Evolutionary conservation across 192 early-diverging fungal species (phyloP), one percentile per base, ranked within the genome.

Genomic region (Umbelopsis vinacea): DNA sequence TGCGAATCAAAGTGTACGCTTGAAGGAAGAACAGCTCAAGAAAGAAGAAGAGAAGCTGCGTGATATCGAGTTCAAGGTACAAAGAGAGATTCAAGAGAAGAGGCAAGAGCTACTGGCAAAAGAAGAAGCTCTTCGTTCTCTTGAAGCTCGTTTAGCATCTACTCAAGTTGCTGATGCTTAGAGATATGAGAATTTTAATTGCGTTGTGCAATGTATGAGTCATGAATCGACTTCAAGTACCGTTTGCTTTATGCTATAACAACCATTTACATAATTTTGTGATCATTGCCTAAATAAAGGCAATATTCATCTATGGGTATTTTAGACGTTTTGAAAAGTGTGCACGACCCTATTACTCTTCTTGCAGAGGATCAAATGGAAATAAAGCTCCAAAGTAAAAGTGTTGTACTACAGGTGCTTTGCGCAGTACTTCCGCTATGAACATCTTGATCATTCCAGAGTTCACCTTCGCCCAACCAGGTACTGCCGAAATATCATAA

Each of bases 321-420:
- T 54, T 54, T 26, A 26, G 22, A 54, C 48, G 48, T 50, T 50
- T 37, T 63, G 35, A 63, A 37, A n/a, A 38, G 35, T 15, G 26
- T 63, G 33, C 33, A 37, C 19, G n/a, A 14, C 12, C 29, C 33
- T 63, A 69, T 17, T 47, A 35, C 6, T 52, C 21, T 47, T 38
- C 48, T 33, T 26, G 69, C 24, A 40, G 29, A 23, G 78, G 52
- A 46, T 86, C 81, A 50, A 95, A 97, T 40, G 88, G 83, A 29
- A 97, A 67, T 22, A 96, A 74, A 17, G 84, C 79, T 17, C 96
- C 97, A 87, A 99, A 99, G 66, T 92, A 82, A 78, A 96, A 92
- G 72, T 99, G 97, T 82, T 99, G 97, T 81, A 98, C 95, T 22
- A 99, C 95, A 3, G 97, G 97, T 45, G 97, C 87, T 78, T 99